Conservation (phyloP, 2,329 filamentous ascomycete genomes). For the Colletotrichum tanaceti region DNA sequence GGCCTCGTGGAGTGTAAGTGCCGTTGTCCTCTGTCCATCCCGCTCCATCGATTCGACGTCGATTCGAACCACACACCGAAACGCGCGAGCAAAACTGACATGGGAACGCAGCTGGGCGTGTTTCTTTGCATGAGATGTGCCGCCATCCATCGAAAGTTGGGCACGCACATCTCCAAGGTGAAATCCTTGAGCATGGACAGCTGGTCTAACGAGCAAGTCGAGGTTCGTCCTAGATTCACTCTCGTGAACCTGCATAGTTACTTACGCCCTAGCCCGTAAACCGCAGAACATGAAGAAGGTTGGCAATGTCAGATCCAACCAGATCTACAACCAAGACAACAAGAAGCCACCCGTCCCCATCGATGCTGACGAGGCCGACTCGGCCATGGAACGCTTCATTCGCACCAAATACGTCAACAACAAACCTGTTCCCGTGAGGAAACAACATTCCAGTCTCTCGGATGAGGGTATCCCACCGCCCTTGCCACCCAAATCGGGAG, state of each 20-base stretch:
- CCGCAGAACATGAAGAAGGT: slow-evolving; percentile 90
- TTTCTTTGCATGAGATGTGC: slow-evolving; percentile 99
- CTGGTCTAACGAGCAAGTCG: slow-evolving; percentile 95
- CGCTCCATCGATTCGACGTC: slow-evolving; percentile 14
- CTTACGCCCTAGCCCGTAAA: slow-evolving; percentile 1
- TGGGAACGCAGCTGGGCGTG: slow-evolving; percentile 78
- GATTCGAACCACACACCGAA: not conserved
- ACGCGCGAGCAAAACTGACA: slow-evolving; percentile 31
- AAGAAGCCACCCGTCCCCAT: slow-evolving; percentile 85
- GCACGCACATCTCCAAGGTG: slow-evolving; percentile 98
- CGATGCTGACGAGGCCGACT: slow-evolving; percentile 91
- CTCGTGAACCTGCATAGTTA: not conserved
- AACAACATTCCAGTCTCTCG: slow-evolving; percentile 60
- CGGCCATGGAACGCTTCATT: slow-evolving; percentile 95
- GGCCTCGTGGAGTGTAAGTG: slow-evolving; percentile 94
- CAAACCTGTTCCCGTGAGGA: slow-evolving; percentile 49
- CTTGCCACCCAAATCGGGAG: slow-evolving; percentile 71
- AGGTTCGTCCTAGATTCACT: slow-evolving; percentile 68
- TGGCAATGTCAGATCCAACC: slow-evolving; percentile 88
- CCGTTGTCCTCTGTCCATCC: slow-evolving; percentile 8
- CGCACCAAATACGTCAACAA: slow-evolving; percentile 88
- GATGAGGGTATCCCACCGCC: slow-evolving; percentile 71
- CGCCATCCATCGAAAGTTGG: slow-evolving; percentile 92
- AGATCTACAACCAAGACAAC: slow-evolving; percentile 87
- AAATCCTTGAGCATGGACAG: slow-evolving; percentile 99